Percentiles rank a stretch among this genome's conserved stretches.
These are phyloP conservation scores for Aristolochia contorta DNA, from an alignment of 164 flowering plant species.

Conservation along the genomic window DNA sequence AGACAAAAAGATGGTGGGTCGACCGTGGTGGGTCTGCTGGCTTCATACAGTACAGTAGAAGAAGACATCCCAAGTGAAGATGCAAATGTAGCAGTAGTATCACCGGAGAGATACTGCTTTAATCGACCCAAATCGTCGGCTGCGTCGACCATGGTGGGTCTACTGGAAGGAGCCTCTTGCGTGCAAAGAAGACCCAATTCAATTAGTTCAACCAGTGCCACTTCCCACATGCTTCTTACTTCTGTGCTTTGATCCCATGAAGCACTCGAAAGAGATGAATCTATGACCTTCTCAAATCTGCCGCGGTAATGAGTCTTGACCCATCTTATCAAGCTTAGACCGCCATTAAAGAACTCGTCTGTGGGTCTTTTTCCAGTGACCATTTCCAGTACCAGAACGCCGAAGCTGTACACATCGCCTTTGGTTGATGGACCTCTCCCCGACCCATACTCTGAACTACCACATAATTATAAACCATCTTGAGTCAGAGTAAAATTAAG, in stretches of 20 bases:
- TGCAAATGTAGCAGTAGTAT: slow-evolving; percentile 18
- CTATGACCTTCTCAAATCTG: slow-evolving; percentile 13
- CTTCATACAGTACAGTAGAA: slow-evolving; percentile 7
- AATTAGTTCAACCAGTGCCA: slow-evolving; percentile 13
- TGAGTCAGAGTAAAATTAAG: neutral
- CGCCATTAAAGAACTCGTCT: slow-evolving; percentile 17
- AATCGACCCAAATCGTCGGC: slow-evolving; percentile 26
- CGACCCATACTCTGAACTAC: slow-evolving; percentile 21
- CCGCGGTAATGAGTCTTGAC: slow-evolving; percentile 19
- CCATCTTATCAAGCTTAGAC: slow-evolving; percentile 19
- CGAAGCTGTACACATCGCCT: slow-evolving; percentile 29
- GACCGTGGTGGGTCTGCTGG: too few relatives aligned
- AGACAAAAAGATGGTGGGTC: too few relatives aligned
- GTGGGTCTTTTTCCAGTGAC: slow-evolving; percentile 24
- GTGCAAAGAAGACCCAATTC: slow-evolving; percentile 29
- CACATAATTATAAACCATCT: neutral
- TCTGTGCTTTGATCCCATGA: slow-evolving; percentile 11
- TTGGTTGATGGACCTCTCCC: slow-evolving; percentile 22
- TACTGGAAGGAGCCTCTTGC: slow-evolving; percentile 20
- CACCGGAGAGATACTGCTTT: slow-evolving; percentile 20
- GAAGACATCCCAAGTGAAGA: slow-evolving; percentile 19
- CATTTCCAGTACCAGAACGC: slow-evolving; percentile 21
- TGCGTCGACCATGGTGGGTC: slow-evolving; percentile 25
- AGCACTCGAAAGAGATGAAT: slow-evolving; percentile 11
- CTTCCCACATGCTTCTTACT: slow-evolving; percentile 16